phyloP scores from a whole-genome alignment of 2,329 filamentous ascomycete species.

The Myriosclerotinia scirpicola region DNA sequence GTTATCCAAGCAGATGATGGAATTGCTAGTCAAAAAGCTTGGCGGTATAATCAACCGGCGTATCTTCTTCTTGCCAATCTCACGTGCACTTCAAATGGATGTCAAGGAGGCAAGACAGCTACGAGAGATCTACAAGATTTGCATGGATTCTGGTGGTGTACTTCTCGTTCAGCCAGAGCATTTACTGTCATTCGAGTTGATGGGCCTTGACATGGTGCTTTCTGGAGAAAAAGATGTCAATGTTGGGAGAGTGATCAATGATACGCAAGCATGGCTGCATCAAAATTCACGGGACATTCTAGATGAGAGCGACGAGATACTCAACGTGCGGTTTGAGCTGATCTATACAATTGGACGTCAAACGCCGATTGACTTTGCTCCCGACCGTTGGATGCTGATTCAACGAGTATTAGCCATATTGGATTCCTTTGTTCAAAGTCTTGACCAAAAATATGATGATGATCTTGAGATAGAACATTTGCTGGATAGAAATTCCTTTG shows the following conservation, averaged over 20 bases:
- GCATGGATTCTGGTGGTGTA: constrained; percentile 52
- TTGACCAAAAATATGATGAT: constrained; percentile 40
- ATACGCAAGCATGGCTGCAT: constrained; percentile 49
- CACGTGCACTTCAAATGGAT: constrained; percentile 47
- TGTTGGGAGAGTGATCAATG: constrained; percentile 40
- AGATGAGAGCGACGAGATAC: constrained; percentile 65
- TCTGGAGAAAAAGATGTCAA: constrained; percentile 40
- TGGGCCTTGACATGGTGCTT: constrained; percentile 54
- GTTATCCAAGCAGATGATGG: constrained; percentile 59
- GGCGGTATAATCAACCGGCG: constrained; percentile 56
- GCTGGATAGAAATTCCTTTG: constrained; percentile 44
- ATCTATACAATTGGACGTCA: constrained; percentile 62
- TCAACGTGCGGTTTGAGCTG: constrained; percentile 60
- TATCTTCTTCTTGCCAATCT: constrained; percentile 60
- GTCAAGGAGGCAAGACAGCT: constrained; percentile 42
- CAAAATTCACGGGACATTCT: constrained; percentile 54
- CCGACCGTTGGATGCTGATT: constrained; percentile 56
- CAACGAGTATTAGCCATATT: constrained; percentile 54
- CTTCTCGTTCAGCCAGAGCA: constrained; percentile 64
- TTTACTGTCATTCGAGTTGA: constrained; percentile 61
- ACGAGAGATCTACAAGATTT: constrained; percentile 45
- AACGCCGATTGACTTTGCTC: constrained; percentile 50
- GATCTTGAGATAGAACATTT: constrained; percentile 47
- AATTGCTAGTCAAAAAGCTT: constrained; percentile 55
- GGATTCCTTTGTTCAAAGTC: constrained; percentile 33